Evolutionary conservation across 2,329 filamentous ascomycete species (phyloP), one percentile per base, ranked within the genome.

Genomic region (Talaromyces sp.): DNA sequence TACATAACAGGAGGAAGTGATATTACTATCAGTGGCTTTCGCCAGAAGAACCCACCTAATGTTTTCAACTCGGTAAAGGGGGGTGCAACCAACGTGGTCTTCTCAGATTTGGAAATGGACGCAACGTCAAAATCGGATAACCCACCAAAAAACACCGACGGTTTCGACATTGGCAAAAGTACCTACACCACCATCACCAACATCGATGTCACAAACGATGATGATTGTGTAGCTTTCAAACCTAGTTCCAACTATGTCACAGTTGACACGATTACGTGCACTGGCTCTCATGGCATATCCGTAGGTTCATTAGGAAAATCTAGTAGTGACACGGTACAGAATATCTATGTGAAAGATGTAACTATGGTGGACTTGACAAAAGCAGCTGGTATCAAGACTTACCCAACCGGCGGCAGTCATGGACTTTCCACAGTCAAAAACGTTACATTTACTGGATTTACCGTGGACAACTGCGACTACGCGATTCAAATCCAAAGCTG

Each of bases 171-270:
- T 53, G 74, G 75, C 14, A 65, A 66, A 8, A 72, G 72, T 29
- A 73, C 71, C 3, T 68, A 73, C 46, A 75, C 78, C 2, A 73
- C 72, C 6, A 68, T 79, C 51, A 66, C 65, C 24, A 66, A 75
- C 54, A 69, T 75, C 43, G 66, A 66, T 0, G 72, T 80, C 19
- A 68, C 65, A 48, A 79, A 79, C 61, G 71, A 78, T 58, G 76
- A 79, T 57, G 77, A 79, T 67, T 81, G 79, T 60, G 70, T 79
- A 1, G 77, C 77, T 3, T 77, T 77, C 65, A 81, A 80, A 62
- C 73, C 74, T 0, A 75, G 76, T 10, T 68, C 72, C 1, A 68
- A 73, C 57, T 75, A 77, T 51, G 69, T 77, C 26, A 75, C 72
- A 2, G 75, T 80, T 5, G 66, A 70, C 17, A 69, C 69, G 3